A percentile compares a stretch with the other conserved stretches of the same genome.
phyloP scores from a whole-genome alignment of 495 filamentous ascomycete species.

The Penicillium riverlandense region DNA sequence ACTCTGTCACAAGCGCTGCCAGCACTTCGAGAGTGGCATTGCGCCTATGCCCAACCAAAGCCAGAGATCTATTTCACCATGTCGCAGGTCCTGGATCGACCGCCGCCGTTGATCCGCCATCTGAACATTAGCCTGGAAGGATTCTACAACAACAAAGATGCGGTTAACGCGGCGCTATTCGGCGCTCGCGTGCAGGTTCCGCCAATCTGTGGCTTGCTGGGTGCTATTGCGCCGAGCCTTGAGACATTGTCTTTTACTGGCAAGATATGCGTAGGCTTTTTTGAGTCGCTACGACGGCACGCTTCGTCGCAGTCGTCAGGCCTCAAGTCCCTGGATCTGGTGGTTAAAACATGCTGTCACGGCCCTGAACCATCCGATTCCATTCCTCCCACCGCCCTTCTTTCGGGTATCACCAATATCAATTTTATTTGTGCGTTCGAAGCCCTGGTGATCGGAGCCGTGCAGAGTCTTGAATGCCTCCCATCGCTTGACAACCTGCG shows the following conservation, averaged over 20 bases:
- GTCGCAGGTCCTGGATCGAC: conserved; percentile 44
- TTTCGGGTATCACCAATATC: conserved; percentile 59
- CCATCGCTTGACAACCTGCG: conserved; percentile 48
- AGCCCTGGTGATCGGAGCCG: conserved; percentile 50
- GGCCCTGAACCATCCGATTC: conserved; percentile 12
- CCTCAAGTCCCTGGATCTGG: conserved; percentile 58
- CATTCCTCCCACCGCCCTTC: conserved; percentile 24
- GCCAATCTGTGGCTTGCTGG: conserved; percentile 51
- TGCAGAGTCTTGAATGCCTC: conserved; percentile 48
- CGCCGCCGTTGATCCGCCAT: conserved; percentile 47
- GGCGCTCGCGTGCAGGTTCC: conserved; percentile 13
- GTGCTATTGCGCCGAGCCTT: conserved; percentile 45
- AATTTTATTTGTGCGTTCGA: conserved; percentile 62
- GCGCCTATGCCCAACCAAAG: conserved; percentile 61
- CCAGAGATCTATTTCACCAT: conserved; percentile 60
- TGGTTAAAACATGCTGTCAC: conserved; percentile 63
- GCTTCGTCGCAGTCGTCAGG: conserved; percentile 21
- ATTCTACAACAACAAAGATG: conserved; percentile 52
- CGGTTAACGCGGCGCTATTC: conserved; percentile 14
- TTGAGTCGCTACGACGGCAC: conserved; percentile 29
- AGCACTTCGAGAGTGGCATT: conserved; percentile 62
- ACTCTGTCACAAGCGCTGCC: conserved; percentile 54
- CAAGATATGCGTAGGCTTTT: conserved; percentile 54
- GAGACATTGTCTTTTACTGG: conserved; percentile 63
- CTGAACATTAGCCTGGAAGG: conserved; percentile 62